Evolutionary conservation across 805 yeast genomes (phyloP), one percentile per base, ranked within the genome.

Genomic region (Yamadazyma sp.): DNA sequence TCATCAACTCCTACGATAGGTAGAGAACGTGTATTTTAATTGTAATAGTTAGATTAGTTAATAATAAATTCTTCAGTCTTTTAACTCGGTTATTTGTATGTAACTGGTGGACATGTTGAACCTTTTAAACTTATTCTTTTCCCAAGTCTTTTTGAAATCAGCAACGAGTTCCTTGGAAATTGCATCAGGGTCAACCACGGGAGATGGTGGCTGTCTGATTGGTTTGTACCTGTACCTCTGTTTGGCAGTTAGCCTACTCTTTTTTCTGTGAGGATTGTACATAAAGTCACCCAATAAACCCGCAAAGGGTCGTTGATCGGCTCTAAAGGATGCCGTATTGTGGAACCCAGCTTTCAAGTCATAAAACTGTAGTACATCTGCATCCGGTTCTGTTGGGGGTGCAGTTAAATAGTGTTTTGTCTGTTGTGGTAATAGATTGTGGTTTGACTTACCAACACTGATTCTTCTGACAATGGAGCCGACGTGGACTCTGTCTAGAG

Each of bases 1-100:
- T 65, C 37, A 49, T 65, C 16, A 60, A 55, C 37, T 35, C 45
- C 27, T 63, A 64, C 42, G 59, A 52, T 9, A 45, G 40, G 16
- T 43, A 32, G 23, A 6, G 14, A 17, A 7, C 15, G 28, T 32
- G 24, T 38, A 32, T 6, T 25, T 16, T 28, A 38, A 18, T 17
- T n/a, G 7, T 33, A 29, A 33, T 25, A 33, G 16, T 15, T 31
- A 37, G 28, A 15, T 23, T 36, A 29, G 22, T 22, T 20, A 22
- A 18, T 10, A 10, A 28, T 6, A n/a, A n/a, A n/a, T n/a, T n/a
- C n/a, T n/a, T n/a, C n/a, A n/a, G n/a, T n/a, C n/a, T n/a, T n/a
- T n/a, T n/a, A n/a, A n/a, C n/a, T n/a, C n/a, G n/a, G n/a, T n/a
- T n/a, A n/a, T n/a, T n/a, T n/a, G n/a, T n/a, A n/a, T n/a, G n/a